Percentiles rank a stretch among this genome's conserved stretches.
phyloP scores from a whole-genome alignment of 1,284 basidiomycete species.

The Puccinia triticina region DNA sequence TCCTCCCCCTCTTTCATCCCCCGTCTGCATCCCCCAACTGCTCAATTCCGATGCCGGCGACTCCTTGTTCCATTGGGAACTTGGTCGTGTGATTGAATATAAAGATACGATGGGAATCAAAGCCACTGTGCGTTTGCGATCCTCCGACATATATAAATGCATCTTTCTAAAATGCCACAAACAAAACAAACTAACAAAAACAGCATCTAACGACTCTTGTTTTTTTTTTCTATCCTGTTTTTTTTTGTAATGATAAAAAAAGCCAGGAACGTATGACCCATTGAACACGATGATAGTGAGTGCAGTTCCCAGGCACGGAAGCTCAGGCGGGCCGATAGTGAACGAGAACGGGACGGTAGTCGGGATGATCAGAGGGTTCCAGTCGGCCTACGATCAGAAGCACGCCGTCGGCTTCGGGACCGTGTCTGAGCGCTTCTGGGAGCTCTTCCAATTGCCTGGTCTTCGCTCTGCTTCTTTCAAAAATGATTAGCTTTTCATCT shows the following conservation, averaged over 20 bases:
- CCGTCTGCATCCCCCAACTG: not conserved
- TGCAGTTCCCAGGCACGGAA: not conserved
- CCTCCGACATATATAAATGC: not conserved
- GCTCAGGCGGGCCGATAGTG: constrained; percentile 16
- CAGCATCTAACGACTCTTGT: too few relatives aligned
- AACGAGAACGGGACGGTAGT: constrained; percentile 29
- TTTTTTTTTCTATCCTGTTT: too few relatives aligned
- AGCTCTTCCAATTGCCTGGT: constrained; percentile 18
- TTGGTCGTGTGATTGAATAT: constrained; percentile 10
- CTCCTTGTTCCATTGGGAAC: constrained; percentile 4
- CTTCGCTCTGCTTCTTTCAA: not conserved
- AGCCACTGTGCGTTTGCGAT: not conserved
- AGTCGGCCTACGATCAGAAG: constrained; percentile 5
- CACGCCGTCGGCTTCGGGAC: not conserved
- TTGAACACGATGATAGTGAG: not conserved
- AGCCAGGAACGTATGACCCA: constrained; percentile 16
- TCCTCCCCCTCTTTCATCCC: not conserved
- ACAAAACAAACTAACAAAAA: too few relatives aligned
- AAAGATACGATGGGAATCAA: constrained; percentile 27
- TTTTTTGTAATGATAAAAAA: too few relatives aligned
- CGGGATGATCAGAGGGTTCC: not conserved
- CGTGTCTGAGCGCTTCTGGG: constrained; percentile 17
- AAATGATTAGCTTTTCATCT: too few relatives aligned
- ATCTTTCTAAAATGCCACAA: not conserved
- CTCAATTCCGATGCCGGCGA: not conserved